Evolutionary conservation across 225 moss, liverwort and hornwort genomes (phyloP).

Genomic region (Marchantia polymorpha): DNA sequence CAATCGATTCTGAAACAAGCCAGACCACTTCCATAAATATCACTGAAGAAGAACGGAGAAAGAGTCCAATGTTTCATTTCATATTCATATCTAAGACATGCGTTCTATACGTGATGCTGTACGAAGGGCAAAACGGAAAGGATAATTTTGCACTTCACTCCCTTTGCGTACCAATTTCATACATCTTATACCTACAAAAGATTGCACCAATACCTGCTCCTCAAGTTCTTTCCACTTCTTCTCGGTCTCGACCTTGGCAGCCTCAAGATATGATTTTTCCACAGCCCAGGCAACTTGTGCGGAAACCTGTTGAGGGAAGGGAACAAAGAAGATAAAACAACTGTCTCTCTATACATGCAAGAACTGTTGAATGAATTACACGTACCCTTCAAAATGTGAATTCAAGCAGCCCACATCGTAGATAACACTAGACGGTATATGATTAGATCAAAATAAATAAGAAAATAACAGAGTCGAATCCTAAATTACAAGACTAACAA

Average conservation of each 20-base stretch:
- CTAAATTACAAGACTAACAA: too few species aligned
- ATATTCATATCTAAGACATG: too few species aligned
- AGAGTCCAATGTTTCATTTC: too few species aligned
- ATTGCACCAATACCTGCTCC: constrained; percentile 56
- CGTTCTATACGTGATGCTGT: too few species aligned
- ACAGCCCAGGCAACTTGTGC: constrained; percentile 82
- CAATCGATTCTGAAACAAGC: constrained; percentile 64
- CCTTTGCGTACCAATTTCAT: not conserved
- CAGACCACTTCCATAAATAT: not conserved
- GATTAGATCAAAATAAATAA: too few species aligned
- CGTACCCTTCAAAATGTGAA: not conserved
- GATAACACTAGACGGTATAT: too few species aligned
- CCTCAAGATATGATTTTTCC: constrained; percentile 79
- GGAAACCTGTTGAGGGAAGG: constrained; percentile 45
- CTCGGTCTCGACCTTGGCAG: constrained; percentile 64
- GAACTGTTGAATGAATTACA: not conserved
- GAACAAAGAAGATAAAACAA: not conserved
- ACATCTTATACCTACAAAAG: not conserved
- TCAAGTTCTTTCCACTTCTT: constrained; percentile 84
- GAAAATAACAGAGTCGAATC: too few species aligned
- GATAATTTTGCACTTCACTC: not conserved
- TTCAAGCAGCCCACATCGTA: not conserved
- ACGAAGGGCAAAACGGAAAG: too few species aligned
- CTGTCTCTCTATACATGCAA: not conserved
- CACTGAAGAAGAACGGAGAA: too few species aligned